Percentiles rank a stretch among this genome's conserved stretches.
Conservation (phyloP, 2,329 filamentous ascomycete species). For the Plenodomus biglobosus region DNA sequence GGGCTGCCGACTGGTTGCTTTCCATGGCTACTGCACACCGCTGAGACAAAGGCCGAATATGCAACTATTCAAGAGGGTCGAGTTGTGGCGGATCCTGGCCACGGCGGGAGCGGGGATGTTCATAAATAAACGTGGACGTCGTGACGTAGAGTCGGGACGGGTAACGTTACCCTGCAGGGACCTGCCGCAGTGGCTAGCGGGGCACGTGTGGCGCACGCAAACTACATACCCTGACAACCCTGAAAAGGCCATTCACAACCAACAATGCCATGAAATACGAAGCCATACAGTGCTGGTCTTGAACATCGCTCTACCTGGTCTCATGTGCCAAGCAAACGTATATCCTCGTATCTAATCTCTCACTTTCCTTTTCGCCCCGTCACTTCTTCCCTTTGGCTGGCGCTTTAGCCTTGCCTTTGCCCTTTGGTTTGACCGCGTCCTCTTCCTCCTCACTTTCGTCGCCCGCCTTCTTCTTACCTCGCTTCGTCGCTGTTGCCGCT, state of each 20-base stretch:
- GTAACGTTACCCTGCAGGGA: neutral
- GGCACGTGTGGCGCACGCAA: neutral
- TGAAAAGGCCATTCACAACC: no score
- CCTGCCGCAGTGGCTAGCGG: neutral
- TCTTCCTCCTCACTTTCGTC: conserved; percentile 41
- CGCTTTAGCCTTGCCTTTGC: conserved; percentile 51
- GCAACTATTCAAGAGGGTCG: neutral
- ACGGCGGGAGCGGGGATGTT: neutral
- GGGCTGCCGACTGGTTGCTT: conserved; percentile 46
- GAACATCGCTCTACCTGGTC: no score
- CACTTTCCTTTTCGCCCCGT: neutral
- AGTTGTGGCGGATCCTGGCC: neutral
- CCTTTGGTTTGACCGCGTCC: conserved; percentile 56
- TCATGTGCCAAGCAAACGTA: neutral
- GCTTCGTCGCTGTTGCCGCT: conserved; percentile 50
- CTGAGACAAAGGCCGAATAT: neutral
- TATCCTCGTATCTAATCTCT: neutral
- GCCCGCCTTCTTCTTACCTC: conserved; percentile 44
- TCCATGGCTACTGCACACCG: conserved; percentile 30
- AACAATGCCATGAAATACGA: neutral
- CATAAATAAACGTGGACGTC: neutral
- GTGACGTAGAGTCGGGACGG: neutral
- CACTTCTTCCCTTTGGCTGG: conserved; percentile 8
- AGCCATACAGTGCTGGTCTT: no score
- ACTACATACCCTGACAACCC: no score